A percentile compares a stretch with the other conserved stretches of the same genome.
These are phyloP conservation scores for Penicillium sp. DNA, from an alignment of 2,329 filamentous ascomycete genomes.

Conservation along the genomic window DNA sequence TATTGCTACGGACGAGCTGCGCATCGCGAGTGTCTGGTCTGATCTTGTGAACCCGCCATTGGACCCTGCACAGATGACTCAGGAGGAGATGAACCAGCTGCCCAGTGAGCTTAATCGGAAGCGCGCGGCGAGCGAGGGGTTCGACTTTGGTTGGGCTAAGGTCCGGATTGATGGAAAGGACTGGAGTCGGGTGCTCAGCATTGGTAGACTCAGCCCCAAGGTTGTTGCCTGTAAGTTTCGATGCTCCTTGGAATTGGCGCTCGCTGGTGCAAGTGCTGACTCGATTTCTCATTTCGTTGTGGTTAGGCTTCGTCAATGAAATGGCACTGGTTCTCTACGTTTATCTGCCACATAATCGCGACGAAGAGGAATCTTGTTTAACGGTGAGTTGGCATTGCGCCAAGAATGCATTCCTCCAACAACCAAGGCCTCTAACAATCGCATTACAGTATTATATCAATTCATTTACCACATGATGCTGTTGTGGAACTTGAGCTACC, in stretches of 20 bases:
- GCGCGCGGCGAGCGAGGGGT: conserved; percentile 61
- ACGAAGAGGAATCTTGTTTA: conserved; percentile 46
- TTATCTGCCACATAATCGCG: conserved; percentile 42
- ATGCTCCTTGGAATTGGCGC: neutral
- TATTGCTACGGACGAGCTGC: conserved; percentile 77
- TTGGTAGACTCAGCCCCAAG: conserved; percentile 80
- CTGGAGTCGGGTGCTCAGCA: conserved; percentile 91
- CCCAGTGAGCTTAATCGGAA: conserved; percentile 77
- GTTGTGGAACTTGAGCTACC: neutral
- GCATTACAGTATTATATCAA: conserved; percentile 45
- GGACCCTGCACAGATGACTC: conserved; percentile 71
- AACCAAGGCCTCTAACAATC: neutral
- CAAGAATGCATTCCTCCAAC: neutral
- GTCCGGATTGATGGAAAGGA: conserved; percentile 91
- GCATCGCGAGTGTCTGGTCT: conserved; percentile 81
- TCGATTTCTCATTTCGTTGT: neutral
- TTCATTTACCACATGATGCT: conserved; percentile 37
- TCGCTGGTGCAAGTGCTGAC: neutral
- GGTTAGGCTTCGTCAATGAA: conserved; percentile 44
- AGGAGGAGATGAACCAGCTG: conserved; percentile 66
- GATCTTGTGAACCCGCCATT: conserved; percentile 83
- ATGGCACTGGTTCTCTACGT: conserved; percentile 47
- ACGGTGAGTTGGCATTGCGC: conserved; percentile 35
- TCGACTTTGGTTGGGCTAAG: conserved; percentile 80
- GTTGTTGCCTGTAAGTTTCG: conserved; percentile 76